Conservation (phyloP, 306 rosid genomes). For the Hylodesmum podocarpum region DNA sequence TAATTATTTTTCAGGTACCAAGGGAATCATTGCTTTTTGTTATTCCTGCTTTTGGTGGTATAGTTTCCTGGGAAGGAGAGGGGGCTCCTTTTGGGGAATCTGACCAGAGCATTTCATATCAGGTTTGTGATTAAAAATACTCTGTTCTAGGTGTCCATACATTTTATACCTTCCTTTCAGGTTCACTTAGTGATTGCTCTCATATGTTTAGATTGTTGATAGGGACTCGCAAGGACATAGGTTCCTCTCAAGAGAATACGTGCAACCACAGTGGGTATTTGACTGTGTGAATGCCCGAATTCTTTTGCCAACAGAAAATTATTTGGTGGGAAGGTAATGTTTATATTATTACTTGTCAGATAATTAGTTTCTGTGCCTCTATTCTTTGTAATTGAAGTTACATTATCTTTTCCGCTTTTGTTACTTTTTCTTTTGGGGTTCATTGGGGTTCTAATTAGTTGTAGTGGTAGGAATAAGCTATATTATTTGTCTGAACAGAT, state of each 20-base stretch:
- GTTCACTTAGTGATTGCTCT: constrained; percentile 28
- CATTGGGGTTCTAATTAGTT: neutral
- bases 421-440: neutral
- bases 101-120: constrained; percentile 79
- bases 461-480: neutral
- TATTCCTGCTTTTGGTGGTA: constrained; percentile 93
- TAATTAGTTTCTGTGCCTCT: neutral
- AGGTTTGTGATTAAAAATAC: constrained; percentile 47
- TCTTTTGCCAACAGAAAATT: constrained; percentile 70
- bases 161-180: neutral
- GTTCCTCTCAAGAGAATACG: constrained; percentile 76
- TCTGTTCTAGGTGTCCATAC: neutral
- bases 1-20: constrained; percentile 65
- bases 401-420: neutral
- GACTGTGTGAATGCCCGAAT: constrained; percentile 80
- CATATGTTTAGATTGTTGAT: constrained; percentile 69
- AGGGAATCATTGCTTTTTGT: constrained; percentile 86
- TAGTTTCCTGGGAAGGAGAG: constrained; percentile 91
- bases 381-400: neutral
- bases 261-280: constrained; percentile 96
- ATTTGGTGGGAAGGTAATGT: constrained; percentile 80
- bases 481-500: neutral
- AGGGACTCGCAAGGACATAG: constrained; percentile 71
- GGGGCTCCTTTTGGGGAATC: constrained; percentile 79
- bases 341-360: neutral